These are phyloP conservation scores for Globisporangium paddicum DNA, from an alignment of 352 stramenopile species.

Conservation along the genomic window DNA sequence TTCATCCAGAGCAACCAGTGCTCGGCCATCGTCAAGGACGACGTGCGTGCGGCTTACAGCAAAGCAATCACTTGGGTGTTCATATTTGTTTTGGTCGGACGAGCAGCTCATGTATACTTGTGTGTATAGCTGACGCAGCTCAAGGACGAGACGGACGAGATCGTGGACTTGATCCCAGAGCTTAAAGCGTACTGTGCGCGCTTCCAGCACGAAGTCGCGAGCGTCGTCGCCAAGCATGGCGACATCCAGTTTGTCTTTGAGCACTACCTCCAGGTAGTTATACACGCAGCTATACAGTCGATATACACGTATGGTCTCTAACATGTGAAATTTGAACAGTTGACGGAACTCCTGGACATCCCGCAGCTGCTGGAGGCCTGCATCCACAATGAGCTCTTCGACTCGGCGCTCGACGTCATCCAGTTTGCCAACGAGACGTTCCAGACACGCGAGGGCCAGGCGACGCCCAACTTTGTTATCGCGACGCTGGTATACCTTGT, in stretches of 20 bases:
- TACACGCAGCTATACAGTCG: too few species aligned
- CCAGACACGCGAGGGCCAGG: slow-evolving; percentile 21
- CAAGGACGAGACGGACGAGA: slow-evolving; percentile 56
- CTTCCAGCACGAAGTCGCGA: slow-evolving; percentile 50
- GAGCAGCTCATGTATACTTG: background rate
- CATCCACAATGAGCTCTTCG: slow-evolving; percentile 94
- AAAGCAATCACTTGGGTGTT: too few species aligned
- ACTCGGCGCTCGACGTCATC: slow-evolving; percentile 95
- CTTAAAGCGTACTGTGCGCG: slow-evolving; percentile 46
- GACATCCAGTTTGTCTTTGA: slow-evolving; percentile 90
- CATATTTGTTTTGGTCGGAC: too few species aligned
- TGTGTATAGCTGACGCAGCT: slow-evolving; percentile 47
- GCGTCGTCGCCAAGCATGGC: slow-evolving; percentile 61
- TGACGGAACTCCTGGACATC: slow-evolving; percentile 97
- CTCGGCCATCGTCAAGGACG: slow-evolving; percentile 72
- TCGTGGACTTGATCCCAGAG: slow-evolving; percentile 45
- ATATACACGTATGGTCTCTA: too few species aligned
- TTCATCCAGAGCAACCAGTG: slow-evolving; percentile 91
- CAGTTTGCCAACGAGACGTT: slow-evolving; percentile 87
- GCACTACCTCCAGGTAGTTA: slow-evolving; percentile 74
- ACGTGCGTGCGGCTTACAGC: too few species aligned
- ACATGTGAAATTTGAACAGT: slow-evolving; percentile 21
- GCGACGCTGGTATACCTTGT: slow-evolving; percentile 39
- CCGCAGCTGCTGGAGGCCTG: slow-evolving; percentile 97
- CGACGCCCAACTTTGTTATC: slow-evolving; percentile 54